phyloP scores from a whole-genome alignment of 2,329 filamentous ascomycete species.

The Amauroascus verrucosus region DNA sequence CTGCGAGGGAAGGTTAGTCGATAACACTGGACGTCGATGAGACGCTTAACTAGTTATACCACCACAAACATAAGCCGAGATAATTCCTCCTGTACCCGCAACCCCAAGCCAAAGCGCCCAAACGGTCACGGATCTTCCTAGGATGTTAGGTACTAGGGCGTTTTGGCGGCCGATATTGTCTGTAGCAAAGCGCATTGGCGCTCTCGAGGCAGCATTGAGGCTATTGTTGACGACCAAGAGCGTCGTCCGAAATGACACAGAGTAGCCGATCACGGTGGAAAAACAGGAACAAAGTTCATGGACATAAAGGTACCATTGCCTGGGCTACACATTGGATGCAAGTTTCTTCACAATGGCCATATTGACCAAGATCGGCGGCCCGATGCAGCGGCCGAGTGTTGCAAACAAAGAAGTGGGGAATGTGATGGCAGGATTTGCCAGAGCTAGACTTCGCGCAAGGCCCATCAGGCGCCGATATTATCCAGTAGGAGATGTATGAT shows the following conservation, averaged over 20 bases:
- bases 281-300: slow-evolving; percentile 32
- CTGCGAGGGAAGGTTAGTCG: too few relatives aligned
- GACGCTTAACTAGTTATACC: too few relatives aligned
- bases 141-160: slow-evolving; percentile 27
- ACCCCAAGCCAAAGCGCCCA: slow-evolving; percentile 17
- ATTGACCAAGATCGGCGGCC: slow-evolving; percentile 21
- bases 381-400: slow-evolving; percentile 10
- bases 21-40: too few relatives aligned
- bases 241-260: slow-evolving; percentile 27
- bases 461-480: too few relatives aligned
- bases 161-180: slow-evolving; percentile 34
- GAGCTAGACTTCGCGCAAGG: slow-evolving; percentile 10
- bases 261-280: slow-evolving; percentile 32
- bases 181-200: slow-evolving; percentile 31
- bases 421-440: slow-evolving; percentile 11
- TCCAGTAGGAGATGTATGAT: slow-evolving; percentile 10
- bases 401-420: slow-evolving; percentile 9
- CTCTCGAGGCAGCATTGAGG: slow-evolving; percentile 31
- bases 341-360: slow-evolving; percentile 27
- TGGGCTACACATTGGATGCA: slow-evolving; percentile 31
- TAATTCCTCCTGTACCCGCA: slow-evolving; percentile 9
- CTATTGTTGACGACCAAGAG: slow-evolving; percentile 31
- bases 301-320: slow-evolving; percentile 33
- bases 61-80: slow-evolving; percentile 13
- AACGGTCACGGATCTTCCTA: slow-evolving; percentile 20